Evolutionary conservation across 805 yeast species (phyloP).

Genomic region (Barnettozyma pratensis): DNA sequence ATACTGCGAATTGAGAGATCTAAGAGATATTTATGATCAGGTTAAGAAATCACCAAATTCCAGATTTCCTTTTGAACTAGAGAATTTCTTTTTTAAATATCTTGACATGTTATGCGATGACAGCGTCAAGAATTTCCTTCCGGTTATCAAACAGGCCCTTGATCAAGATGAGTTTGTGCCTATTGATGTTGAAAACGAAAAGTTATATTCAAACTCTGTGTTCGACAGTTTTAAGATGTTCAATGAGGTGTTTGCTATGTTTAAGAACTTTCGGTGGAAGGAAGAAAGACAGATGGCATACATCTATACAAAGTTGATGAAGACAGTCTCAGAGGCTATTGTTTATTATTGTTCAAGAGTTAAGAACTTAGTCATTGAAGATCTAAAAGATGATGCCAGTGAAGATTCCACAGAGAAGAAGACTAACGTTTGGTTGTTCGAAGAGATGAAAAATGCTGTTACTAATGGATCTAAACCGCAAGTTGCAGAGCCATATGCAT

Average conservation of each 20-base stretch:
- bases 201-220: slow-evolving; percentile 52
- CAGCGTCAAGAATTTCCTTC: slow-evolving; percentile 40
- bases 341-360: slow-evolving; percentile 41
- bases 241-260: slow-evolving; percentile 49
- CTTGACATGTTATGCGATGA: slow-evolving; percentile 35
- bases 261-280: slow-evolving; percentile 61
- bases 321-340: slow-evolving; percentile 57
- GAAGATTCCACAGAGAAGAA: slow-evolving; percentile 24
- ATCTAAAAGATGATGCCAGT: slow-evolving; percentile 28
- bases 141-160: slow-evolving; percentile 51
- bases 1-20: slow-evolving; percentile 46
- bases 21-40: slow-evolving; percentile 47
- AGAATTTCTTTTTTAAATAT: slow-evolving; percentile 47
- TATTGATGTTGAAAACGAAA: slow-evolving; percentile 37
- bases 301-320: slow-evolving; percentile 54
- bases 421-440: slow-evolving; percentile 38
- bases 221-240: slow-evolving; percentile 62
- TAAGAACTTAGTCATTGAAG: slow-evolving; percentile 35
- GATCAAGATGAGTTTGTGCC: slow-evolving; percentile 54
- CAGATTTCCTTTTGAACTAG: slow-evolving; percentile 49
- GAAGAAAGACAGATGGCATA: slow-evolving; percentile 58
- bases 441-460: slow-evolving; percentile 48
- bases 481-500: slow-evolving; percentile 50
- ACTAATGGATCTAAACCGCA: slow-evolving; percentile 32
- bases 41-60: slow-evolving; percentile 32